Base-by-base conservation (phyloP, 2,329 filamentous ascomycete genomes). In the Arthrobotrys iridis region DNA sequence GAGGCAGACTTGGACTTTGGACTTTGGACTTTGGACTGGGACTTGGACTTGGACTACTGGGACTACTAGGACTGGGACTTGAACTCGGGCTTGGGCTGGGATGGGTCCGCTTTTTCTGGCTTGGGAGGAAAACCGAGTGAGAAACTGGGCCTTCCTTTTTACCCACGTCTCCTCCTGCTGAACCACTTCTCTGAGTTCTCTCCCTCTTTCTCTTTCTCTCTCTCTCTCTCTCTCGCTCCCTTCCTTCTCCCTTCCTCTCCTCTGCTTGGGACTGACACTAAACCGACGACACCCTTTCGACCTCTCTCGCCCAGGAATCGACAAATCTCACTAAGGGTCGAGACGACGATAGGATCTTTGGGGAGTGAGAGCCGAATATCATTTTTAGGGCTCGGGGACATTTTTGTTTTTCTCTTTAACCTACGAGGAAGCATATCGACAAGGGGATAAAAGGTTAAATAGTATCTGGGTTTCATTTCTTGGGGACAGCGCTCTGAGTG, bases 381-480 rank as follows among this genome's bases (percentile, higher is more conserved):
- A 7, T 15, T 40, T 13, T 28, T 28, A 28, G 62, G n/a, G 60
- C 70, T 74, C 70, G 70, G 70, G 62, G 70, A 74, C 45, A 57
- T 74, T 46, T n/a, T n/a, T n/a, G n/a, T n/a, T n/a, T n/a, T n/a
- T n/a, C n/a, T n/a, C n/a, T n/a, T n/a, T n/a, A n/a, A n/a, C n/a
- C n/a, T n/a, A n/a, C n/a, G n/a, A n/a, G n/a, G n/a, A n/a, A n/a
- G n/a, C n/a, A n/a, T 18, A 52, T 50, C 22, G 35, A 37, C 41
- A 24, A 20, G 35, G n/a, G n/a, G n/a, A n/a, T n/a, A 52, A 52
- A 74, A 74, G 62, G 70, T 65, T 73, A 65, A 66, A 73, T 37
- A 65, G 68, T 55, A 73, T 73, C 68, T 52, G 50, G 59, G 33
- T 73, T n/a, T 66, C 70, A 33, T 52, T 71, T 63, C 48, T 70